Conservation (phyloP, 1,284 basidiomycete genomes). For the Stygiomarasmius scandens region DNA sequence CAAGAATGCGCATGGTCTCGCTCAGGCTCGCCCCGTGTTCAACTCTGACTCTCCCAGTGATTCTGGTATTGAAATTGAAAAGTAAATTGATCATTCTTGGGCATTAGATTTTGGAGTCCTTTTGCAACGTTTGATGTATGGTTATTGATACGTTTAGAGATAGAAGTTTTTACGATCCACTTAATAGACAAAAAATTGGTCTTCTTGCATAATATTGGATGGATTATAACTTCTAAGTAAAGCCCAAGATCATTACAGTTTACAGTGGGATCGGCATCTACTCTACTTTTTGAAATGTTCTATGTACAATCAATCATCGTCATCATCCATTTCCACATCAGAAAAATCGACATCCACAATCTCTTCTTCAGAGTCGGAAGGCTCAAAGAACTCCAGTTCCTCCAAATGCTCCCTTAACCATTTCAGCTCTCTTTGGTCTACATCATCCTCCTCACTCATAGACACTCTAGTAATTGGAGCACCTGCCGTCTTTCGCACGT, state of each 20-base stretch:
- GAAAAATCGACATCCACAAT: constrained; percentile 27
- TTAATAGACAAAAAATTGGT: neutral
- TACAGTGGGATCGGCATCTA: no score
- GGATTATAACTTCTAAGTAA: no score
- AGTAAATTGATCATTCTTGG: constrained; percentile 25
- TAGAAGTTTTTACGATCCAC: neutral
- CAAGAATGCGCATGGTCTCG: constrained; percentile 85
- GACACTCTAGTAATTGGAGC: constrained; percentile 47
- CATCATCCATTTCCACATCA: constrained; percentile 22
- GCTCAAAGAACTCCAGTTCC: constrained; percentile 50
- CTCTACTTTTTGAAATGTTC: no score
- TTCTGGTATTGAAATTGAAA: constrained; percentile 82
- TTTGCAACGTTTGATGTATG: neutral
- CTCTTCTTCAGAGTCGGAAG: constrained; percentile 41
- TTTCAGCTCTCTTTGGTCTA: constrained; percentile 37
- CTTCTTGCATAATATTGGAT: neutral
- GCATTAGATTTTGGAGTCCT: neutral
- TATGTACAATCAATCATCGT: constrained; percentile 1
- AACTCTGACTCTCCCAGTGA: constrained; percentile 71
- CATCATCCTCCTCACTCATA: constrained; percentile 43
- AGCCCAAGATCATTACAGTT: no score
- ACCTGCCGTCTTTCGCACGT: constrained; percentile 40
- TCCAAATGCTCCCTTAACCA: constrained; percentile 53
- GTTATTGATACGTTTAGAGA: neutral
- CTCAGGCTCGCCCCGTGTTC: constrained; percentile 67